These are phyloP conservation scores for Emiliania huxleyi DNA, from an alignment of 78 protist species.

Conservation along the genomic window DNA sequence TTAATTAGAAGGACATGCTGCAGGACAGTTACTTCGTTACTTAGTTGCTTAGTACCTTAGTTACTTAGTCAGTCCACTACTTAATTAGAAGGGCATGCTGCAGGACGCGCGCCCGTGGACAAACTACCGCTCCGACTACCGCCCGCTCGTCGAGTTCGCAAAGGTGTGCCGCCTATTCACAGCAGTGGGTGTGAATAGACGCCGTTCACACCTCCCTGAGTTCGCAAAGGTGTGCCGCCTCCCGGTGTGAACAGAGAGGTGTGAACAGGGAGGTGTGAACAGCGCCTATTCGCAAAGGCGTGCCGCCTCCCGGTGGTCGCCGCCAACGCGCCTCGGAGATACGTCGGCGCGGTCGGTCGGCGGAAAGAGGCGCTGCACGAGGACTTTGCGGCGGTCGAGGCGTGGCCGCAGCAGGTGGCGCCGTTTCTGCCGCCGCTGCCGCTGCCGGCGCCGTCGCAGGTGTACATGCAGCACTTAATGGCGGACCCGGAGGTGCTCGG, in stretches of 20 bases:
- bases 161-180: neutral
- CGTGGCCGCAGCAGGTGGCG: neutral
- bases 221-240: no score
- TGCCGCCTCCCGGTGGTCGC: neutral
- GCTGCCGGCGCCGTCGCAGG: neutral
- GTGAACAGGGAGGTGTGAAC: no score
- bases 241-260: no score
- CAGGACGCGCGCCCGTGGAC: slow-evolving; percentile 5
- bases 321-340: neutral
- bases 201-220: no score
- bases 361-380: no score
- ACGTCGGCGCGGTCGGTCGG: neutral
- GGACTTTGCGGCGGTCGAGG: neutral
- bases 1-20: neutral
- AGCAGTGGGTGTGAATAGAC: no score
- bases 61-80: no score
- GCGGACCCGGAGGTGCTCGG: no score
- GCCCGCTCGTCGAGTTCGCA: neutral
- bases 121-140: slow-evolving; percentile 4
- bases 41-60: no score
- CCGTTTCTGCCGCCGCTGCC: neutral
- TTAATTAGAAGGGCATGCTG: neutral
- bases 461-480: no score
- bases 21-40: no score
- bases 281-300: neutral